Base-by-base conservation (phyloP, 1,284 basidiomycete genomes). In the Naganishia sp. region DNA sequence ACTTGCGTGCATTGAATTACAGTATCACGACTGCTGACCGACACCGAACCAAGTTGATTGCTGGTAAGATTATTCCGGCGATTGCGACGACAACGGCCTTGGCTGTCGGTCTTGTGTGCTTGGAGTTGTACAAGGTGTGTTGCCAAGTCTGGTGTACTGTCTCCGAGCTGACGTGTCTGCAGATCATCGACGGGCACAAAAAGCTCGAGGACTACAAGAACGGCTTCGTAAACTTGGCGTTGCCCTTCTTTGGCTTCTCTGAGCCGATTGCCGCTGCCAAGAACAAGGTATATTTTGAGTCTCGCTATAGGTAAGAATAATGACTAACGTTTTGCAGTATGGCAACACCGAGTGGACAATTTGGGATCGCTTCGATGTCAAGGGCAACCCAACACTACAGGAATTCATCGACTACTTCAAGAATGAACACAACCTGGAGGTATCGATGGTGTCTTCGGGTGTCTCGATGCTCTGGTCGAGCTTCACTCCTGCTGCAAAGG, bases 231-330 rank as follows among this genome's bases (percentile, higher is more conserved):
- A 99, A 99, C 81, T 85, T 99, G 56, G 96, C 96, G 6, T 81
- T 99, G 66, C 96, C 96, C 3, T 99, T 99, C 88, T 97, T 99
- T 76, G 96, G 94, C 28, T 99, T 99, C 84, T 97, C 94, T 1
- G 96, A 99, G 76, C 96, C 96, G 23, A 93, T 99, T 71, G 89
- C 88, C 3, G 93, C 95, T n/a, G 76, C 85, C 70, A 96, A 94
- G 84, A 84, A 87, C 72, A 94, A 93, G 80, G 80, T 79, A 44
- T 54, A 75, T 63, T 25, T 21, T 13, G 48, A 21, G 3, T 16
- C 21, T 9, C 42, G 49, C 55, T 18, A 23, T 2, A 21, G 9
- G 16, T 48, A 6, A 3, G 31, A 10, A 6, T 6, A 33, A 11
- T 23, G 6, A 23, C 61, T 61, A 46, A 64, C 33, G 25, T 44